phyloP scores from a whole-genome alignment of 176 grass and related monocot species.

The Oryza australiensis region DNA sequence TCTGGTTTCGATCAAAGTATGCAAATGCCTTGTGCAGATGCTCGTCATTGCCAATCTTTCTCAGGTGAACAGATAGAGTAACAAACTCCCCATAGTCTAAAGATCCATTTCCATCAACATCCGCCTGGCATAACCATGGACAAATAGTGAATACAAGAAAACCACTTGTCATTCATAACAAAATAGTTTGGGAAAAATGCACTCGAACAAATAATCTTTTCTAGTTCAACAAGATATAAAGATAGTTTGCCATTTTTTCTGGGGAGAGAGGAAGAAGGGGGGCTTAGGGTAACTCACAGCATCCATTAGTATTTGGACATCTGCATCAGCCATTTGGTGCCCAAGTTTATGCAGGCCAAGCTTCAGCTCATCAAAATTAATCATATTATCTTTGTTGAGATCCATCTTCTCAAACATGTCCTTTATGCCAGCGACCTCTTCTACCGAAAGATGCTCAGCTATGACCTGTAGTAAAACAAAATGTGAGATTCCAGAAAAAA shows the following conservation, averaged over 20 bases:
- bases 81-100: conserved; percentile 89
- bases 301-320: conserved; percentile 91
- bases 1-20: conserved; percentile 80
- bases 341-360: conserved; percentile 80
- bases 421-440: conserved; percentile 91
- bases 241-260: neutral
- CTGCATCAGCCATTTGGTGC: conserved; percentile 74
- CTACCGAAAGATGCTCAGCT: conserved; percentile 87
- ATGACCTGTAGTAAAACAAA: conserved; percentile 60
- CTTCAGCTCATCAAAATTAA: conserved; percentile 84
- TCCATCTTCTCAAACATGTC: conserved; percentile 89
- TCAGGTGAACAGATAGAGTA: conserved; percentile 79
- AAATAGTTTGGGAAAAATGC: neutral
- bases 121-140: conserved; percentile 58
- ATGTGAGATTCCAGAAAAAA: conserved; percentile 6
- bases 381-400: conserved; percentile 70
- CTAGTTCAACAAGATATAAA: neutral
- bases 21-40: conserved; percentile 88
- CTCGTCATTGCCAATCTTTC: conserved; percentile 76
- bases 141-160: conserved; percentile 38
- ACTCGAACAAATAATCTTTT: neutral
- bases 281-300: conserved; percentile 60
- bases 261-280: neutral
- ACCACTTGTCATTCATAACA: neutral
- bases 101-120: conserved; percentile 76